Base-by-base conservation (phyloP, 768 basidiomycete genomes). In the Multifurca ochricompacta region DNA sequence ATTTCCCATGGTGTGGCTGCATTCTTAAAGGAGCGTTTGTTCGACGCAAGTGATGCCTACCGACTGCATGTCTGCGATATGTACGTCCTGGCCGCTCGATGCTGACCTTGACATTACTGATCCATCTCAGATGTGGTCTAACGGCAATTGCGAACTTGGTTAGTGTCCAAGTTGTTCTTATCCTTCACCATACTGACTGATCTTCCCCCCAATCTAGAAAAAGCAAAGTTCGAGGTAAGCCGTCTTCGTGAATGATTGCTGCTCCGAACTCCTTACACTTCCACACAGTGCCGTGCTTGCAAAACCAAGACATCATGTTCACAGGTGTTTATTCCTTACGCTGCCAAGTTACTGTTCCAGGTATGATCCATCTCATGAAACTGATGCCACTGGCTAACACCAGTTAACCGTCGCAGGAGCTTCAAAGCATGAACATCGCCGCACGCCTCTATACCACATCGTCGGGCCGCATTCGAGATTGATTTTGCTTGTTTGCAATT, bases 1-100 rank as follows among this genome's bases (percentile, higher is more conserved):
- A 95, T 99, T 58, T 96, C 96, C 21, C 96, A 99, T 74, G 96
- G 96, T 67, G 93, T 98, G 60, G 95, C 96, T 42, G 91, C 82
- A 2, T 98, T 98, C 82, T 71, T 98, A 71, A 97, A 97, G 72
- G 96, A 98, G 73, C 86, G 96, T 54, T 75, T 98, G 68, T 93
- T 93, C 63, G 91, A 93, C 67, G 91, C 89, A 28, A 90, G 87
- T 66, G 86, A 93, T 68, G 91, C 90, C 9, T 95, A 95, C 70
- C 84, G 94, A 39, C 71, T 97, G 34, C 94, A 97, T 66, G 91
- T 96, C 57, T 97, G 94, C 68, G 94, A 96, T 65, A 93, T 96
- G 87, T 94, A 59, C 64, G 91, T 81, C 10, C 18, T 31, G 14
- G 5, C 23, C 32, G 28, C 28, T 18, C 18, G 11, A 25, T 9